Evolutionary conservation across 2,329 filamentous ascomycete species (phyloP).

Genomic region (Microthyrium microscopicum): DNA sequence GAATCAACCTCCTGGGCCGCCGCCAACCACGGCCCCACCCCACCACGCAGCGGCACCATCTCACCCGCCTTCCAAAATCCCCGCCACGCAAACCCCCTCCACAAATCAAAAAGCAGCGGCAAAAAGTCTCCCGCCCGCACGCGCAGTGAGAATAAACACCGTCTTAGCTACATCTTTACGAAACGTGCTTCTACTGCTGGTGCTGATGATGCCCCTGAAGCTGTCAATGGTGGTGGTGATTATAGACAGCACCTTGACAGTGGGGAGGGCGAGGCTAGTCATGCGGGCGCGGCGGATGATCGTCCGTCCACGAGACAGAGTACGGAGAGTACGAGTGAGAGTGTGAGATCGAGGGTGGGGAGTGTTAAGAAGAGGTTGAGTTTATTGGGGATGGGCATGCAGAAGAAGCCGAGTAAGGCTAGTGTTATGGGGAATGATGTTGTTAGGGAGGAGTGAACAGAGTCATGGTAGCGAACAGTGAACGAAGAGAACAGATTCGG

Average conservation of each 20-base stretch:
- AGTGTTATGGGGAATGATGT: slow-evolving; percentile 20
- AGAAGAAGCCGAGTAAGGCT: slow-evolving; percentile 46
- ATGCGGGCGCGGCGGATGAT: slow-evolving; percentile 8
- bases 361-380: slow-evolving; percentile 66
- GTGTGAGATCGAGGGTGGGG: slow-evolving; percentile 25
- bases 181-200: slow-evolving; percentile 15
- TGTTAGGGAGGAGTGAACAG: slow-evolving; percentile 10
- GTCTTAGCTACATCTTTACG: slow-evolving; percentile 22
- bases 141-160: slow-evolving; percentile 21
- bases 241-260: background rate
- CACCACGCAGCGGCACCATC: background rate
- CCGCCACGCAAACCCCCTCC: slow-evolving; percentile 6
- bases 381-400: slow-evolving; percentile 58
- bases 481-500: too few relatives aligned
- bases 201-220: slow-evolving; percentile 5
- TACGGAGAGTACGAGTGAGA: slow-evolving; percentile 14
- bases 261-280: background rate
- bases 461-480: too few relatives aligned
- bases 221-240: background rate
- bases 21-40: slow-evolving; percentile 9
- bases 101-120: slow-evolving; percentile 7
- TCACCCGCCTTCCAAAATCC: background rate
- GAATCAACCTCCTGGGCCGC: slow-evolving; percentile 21
- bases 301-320: slow-evolving; percentile 6
- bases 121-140: slow-evolving; percentile 13